Base-by-base conservation (phyloP, 176 grass and related monocot genomes). In the Tuctoria greenei region DNA sequence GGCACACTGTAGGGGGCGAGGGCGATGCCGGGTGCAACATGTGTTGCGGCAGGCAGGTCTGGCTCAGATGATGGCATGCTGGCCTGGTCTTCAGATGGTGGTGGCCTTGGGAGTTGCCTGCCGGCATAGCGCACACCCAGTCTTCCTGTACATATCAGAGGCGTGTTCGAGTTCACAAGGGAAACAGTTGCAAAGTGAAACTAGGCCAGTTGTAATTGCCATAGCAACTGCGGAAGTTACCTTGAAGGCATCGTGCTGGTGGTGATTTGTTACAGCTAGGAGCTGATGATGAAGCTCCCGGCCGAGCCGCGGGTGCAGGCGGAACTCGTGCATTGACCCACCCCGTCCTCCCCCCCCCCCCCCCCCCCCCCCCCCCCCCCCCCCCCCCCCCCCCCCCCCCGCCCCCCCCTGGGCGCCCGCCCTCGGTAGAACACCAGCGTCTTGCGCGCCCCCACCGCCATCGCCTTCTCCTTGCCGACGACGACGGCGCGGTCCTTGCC, bases 301-400 rank as follows among this genome's bases (percentile, higher is more conserved):
- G 2, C 43, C 43, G 43, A 45, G 12, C 43, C 43, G 43, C 10
- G 43, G 47, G 15, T 83, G 71, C 9, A 92, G n/a, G n/a, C n/a
- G 79, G 50, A 92, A 92, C 74, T 92, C 92, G 26, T 95, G 89
- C 89, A 92, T n/a, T 95, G 59, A 87, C 83, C 89, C 92, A 95
- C 55, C 82, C 86, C 23, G 83, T 92, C 83, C 88, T 95, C n/a
- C n/a, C n/a, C n/a, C n/a, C n/a, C n/a, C n/a, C n/a, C n/a, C n/a
- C n/a, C n/a, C n/a, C n/a, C n/a, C n/a, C n/a, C n/a, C n/a, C n/a
- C n/a, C n/a, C n/a, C n/a, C n/a, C n/a, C n/a, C n/a, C n/a, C n/a
- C n/a, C n/a, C n/a, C n/a, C n/a, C n/a, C n/a, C n/a, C n/a, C n/a
- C n/a, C n/a, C n/a, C n/a, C n/a, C n/a, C n/a, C n/a, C n/a, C n/a